Conservation (phyloP, 1,284 basidiomycete genomes). For the Xanthoconium separans region DNA sequence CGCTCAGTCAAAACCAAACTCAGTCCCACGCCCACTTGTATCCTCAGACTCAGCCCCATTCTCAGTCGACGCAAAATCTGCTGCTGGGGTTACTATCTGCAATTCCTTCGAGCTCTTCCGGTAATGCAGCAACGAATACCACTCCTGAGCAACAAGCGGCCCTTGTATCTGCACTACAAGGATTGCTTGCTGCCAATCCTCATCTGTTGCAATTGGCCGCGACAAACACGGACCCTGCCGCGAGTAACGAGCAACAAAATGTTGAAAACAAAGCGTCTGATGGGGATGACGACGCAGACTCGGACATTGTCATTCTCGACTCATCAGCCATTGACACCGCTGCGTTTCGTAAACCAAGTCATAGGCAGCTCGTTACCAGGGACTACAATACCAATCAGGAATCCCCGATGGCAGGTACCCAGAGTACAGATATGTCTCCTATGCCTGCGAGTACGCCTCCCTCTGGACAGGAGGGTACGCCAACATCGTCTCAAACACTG, state of each 20-base stretch:
- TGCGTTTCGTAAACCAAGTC: constrained; percentile 22
- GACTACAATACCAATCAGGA: constrained; percentile 3
- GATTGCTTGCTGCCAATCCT: constrained; percentile 21
- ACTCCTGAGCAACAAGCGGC: constrained; percentile 16
- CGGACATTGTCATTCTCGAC: constrained; percentile 30
- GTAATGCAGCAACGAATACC: not conserved
- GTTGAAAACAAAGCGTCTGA: not conserved
- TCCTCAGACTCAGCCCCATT: not conserved
- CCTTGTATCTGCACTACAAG: constrained; percentile 23
- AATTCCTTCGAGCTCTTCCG: constrained; percentile 7
- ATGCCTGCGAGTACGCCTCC: constrained; percentile 18
- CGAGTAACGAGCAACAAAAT: not conserved
- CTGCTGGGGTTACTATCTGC: constrained; percentile 19
- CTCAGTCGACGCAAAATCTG: not conserved
- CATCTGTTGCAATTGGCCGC: constrained; percentile 17
- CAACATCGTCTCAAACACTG: constrained; percentile 10
- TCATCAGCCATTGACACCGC: constrained; percentile 28
- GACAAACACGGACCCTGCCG: not conserved
- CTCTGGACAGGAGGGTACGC: constrained; percentile 9
- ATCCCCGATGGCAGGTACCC: not conserved
- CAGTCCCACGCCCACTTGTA: constrained; percentile 3
- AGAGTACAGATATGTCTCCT: constrained; percentile 12
- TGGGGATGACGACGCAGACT: constrained; percentile 21
- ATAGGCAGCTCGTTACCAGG: not conserved
- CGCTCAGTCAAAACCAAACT: constrained; percentile 1